These are phyloP conservation scores for Favolaschia claudopus DNA, from an alignment of 768 basidiomycete genomes.

Conservation along the genomic window DNA sequence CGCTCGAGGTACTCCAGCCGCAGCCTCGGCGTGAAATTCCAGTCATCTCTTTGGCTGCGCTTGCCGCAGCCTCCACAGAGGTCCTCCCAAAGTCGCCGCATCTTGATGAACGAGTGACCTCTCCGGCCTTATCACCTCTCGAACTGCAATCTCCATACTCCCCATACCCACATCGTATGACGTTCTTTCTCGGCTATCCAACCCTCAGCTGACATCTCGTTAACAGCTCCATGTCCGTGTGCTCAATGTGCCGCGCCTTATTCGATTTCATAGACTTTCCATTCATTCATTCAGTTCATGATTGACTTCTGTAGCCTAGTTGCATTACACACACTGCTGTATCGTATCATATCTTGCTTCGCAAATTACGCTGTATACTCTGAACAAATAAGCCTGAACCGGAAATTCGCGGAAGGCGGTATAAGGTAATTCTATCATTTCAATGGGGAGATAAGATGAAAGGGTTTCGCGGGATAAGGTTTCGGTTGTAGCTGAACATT, in stretches of 20 bases:
- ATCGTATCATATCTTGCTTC: constrained; percentile 23
- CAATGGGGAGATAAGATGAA: too few species aligned
- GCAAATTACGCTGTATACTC: too few species aligned
- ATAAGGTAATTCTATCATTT: too few species aligned
- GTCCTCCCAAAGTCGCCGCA: neutral
- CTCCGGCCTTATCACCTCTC: constrained; percentile 18
- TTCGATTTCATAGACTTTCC: constrained; percentile 13
- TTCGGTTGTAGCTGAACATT: too few species aligned
- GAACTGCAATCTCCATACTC: constrained; percentile 13
- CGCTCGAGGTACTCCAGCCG: constrained; percentile 25
- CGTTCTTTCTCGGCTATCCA: constrained; percentile 14
- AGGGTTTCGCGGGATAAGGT: too few species aligned
- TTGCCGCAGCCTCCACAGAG: constrained; percentile 13
- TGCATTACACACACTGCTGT: constrained; percentile 19
- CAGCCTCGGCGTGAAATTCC: constrained; percentile 27
- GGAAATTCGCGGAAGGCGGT: too few species aligned
- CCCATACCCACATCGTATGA: constrained; percentile 6
- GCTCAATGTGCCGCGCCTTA: constrained; percentile 10
- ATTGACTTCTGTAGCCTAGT: constrained; percentile 22
- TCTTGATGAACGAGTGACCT: neutral
- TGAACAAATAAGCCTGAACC: too few species aligned
- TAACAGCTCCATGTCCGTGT: constrained; percentile 9
- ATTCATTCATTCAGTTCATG: constrained; percentile 4
- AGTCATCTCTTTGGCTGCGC: constrained; percentile 23
- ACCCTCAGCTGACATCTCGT: constrained; percentile 4